These are phyloP conservation scores for Cryphonectria radicalis DNA, from an alignment of 2,329 filamentous ascomycete genomes.

Conservation along the genomic window DNA sequence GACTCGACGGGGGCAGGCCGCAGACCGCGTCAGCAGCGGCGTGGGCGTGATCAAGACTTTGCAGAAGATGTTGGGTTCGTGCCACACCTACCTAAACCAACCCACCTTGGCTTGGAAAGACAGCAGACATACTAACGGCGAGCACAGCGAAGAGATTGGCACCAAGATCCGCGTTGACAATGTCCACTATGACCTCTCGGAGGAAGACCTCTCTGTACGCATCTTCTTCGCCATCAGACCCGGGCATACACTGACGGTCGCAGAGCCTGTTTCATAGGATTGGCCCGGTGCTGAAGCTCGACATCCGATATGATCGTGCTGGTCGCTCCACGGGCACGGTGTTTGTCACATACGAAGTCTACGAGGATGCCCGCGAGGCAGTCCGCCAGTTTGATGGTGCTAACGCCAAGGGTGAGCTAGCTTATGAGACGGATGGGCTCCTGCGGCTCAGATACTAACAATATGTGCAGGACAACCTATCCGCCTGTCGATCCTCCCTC, in stretches of 20 bases:
- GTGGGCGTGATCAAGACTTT: slow-evolving; percentile 26
- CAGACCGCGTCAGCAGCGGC: slow-evolving; percentile 29
- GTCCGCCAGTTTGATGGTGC: slow-evolving; percentile 84
- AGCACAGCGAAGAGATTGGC: slow-evolving; percentile 49
- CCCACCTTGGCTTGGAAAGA: neutral
- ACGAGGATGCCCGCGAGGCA: slow-evolving; percentile 73
- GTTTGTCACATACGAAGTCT: slow-evolving; percentile 76
- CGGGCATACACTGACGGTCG: slow-evolving; percentile 34
- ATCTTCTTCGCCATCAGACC: slow-evolving; percentile 13
- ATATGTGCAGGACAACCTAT: slow-evolving; percentile 68
- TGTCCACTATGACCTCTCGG: slow-evolving; percentile 87
- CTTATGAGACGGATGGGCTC: slow-evolving; percentile 8
- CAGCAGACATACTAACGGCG: slow-evolving; percentile 43
- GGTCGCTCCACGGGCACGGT: slow-evolving; percentile 86
- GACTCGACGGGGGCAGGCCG: slow-evolving; percentile 30
- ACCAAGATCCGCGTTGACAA: slow-evolving; percentile 85
- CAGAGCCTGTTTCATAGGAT: slow-evolving; percentile 83
- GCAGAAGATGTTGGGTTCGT: slow-evolving; percentile 23
- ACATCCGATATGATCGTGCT: slow-evolving; percentile 82
- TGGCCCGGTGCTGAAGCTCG: slow-evolving; percentile 70
- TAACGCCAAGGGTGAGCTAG: slow-evolving; percentile 74
- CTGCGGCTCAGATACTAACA: slow-evolving; percentile 41
- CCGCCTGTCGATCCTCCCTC: slow-evolving; percentile 67
- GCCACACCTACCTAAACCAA: too few relatives aligned
- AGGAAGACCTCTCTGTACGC: slow-evolving; percentile 77